phyloP scores from a whole-genome alignment of 2,329 filamentous ascomycete species.

The Rosellinia necatrix region DNA sequence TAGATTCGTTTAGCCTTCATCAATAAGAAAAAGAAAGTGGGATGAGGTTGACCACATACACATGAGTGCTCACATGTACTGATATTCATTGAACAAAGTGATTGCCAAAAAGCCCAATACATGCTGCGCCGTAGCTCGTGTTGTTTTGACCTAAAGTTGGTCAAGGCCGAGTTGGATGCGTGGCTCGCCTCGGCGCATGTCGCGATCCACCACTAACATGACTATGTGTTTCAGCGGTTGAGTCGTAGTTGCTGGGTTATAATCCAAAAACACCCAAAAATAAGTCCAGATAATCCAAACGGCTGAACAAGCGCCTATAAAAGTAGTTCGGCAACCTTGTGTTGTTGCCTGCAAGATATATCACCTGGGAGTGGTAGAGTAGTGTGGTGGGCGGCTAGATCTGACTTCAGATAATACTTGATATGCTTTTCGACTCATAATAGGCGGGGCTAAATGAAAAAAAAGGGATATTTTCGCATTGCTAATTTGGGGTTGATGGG shows the following conservation, averaged over 20 bases:
- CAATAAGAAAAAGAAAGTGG: background rate
- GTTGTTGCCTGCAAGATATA: conserved; percentile 29
- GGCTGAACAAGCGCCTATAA: conserved; percentile 13
- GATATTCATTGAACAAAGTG: background rate
- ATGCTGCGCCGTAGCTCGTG: background rate
- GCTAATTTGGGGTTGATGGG: background rate
- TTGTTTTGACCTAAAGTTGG: conserved; percentile 7
- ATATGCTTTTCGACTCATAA: background rate
- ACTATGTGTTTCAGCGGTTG: conserved; percentile 26
- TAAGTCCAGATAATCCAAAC: conserved; percentile 12
- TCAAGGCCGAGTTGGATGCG: conserved; percentile 7
- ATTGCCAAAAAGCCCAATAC: conserved; percentile 1
- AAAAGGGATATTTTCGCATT: background rate
- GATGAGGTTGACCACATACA: too few species aligned
- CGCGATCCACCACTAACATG: conserved; percentile 8
- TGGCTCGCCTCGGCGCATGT: conserved; percentile 16
- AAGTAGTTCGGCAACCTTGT: conserved; percentile 26
- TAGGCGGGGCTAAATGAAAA: background rate
- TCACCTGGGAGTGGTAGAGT: conserved; percentile 4
- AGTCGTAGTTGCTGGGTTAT: conserved; percentile 39
- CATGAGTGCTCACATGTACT: background rate
- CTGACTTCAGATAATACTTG: background rate
- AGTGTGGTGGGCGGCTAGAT: background rate
- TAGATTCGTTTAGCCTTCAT: background rate
- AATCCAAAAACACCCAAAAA: conserved; percentile 29